Percentiles rank a stretch among this genome's conserved stretches.
Conservation (phyloP, 2,329 filamentous ascomycete genomes). For the Fusarium oligoseptatum region DNA sequence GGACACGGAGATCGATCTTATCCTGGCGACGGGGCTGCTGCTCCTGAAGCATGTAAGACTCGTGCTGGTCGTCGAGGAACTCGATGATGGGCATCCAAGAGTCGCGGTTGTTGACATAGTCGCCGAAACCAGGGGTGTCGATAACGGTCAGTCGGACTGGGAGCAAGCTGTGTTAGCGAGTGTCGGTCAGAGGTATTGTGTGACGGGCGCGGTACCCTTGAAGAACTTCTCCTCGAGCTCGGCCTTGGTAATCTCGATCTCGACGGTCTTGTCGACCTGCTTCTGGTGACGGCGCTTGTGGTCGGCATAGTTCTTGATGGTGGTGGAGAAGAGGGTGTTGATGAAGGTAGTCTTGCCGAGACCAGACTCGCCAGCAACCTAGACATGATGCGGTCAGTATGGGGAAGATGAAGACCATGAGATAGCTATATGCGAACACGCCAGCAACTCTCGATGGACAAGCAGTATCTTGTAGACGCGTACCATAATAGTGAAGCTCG, state of each 20-base stretch:
- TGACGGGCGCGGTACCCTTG: conserved; percentile 78
- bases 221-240: conserved; percentile 99
- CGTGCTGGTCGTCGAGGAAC: conserved; percentile 99
- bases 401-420: conserved; percentile 3
- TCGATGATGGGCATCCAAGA: conserved; percentile 99
- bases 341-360: conserved; percentile 99
- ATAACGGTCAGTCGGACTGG: conserved; percentile 97
- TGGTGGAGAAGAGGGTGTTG: conserved; percentile 99
- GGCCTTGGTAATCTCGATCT: conserved; percentile 99
- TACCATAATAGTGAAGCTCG: conserved; percentile 99
- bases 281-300: conserved; percentile 99
- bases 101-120: conserved; percentile 99
- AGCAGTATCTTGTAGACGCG: conserved; percentile 40
- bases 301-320: conserved; percentile 99
- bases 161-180: conserved; percentile 35
- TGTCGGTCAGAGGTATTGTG: conserved; percentile 9
- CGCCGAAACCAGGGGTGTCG: conserved; percentile 97
- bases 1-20: conserved; percentile 99
- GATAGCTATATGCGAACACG: background rate
- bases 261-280: conserved; percentile 99
- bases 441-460: background rate
- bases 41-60: conserved; percentile 99
- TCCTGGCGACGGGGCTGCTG: conserved; percentile 97
- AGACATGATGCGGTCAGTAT: conserved; percentile 35
- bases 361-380: conserved; percentile 98